Evolutionary conservation across 177 flowering plant species (phyloP).

Genomic region (Telopea speciosissima): DNA sequence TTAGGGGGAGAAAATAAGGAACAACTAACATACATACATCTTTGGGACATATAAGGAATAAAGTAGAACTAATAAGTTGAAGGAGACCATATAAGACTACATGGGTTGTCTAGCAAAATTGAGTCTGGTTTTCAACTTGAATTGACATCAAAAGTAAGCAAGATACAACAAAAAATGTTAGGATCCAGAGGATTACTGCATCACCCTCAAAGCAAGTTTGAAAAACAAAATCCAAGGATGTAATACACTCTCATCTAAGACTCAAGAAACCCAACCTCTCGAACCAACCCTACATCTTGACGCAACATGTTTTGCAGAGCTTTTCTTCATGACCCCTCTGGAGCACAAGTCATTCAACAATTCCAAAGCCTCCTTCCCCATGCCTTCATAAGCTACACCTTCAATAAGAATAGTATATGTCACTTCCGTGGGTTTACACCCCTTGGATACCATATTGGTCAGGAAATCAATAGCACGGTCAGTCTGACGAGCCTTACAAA

Average conservation of each 20-base stretch:
- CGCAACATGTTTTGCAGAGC: slow-evolving; percentile 54
- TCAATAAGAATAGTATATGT: slow-evolving; percentile 79
- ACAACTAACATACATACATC: background rate
- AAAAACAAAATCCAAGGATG: background rate
- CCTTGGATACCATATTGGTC: slow-evolving; percentile 63
- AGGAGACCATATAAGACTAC: background rate
- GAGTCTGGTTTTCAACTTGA: slow-evolving; percentile 10
- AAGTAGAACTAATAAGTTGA: slow-evolving; percentile 3
- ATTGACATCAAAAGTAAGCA: slow-evolving; percentile 1
- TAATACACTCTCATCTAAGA: slow-evolving; percentile 5
- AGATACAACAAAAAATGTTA: background rate
- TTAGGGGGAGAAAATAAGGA: background rate
- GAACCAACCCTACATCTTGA: slow-evolving; percentile 31
- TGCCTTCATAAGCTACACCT: slow-evolving; percentile 81
- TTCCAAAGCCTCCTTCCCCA: slow-evolving; percentile 60
- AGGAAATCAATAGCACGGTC: slow-evolving; percentile 75
- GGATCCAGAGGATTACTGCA: background rate
- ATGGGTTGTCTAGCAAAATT: slow-evolving; percentile 19
- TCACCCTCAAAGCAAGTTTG: background rate
- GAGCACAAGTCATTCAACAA: slow-evolving; percentile 57
- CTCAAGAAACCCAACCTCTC: slow-evolving; percentile 1
- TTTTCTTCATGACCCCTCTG: slow-evolving; percentile 63
- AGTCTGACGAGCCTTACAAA: slow-evolving; percentile 67
- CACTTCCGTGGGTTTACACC: slow-evolving; percentile 76
- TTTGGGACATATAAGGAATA: background rate